Evolutionary conservation across 2,329 filamentous ascomycete genomes (phyloP), one percentile per base, ranked within the genome.

Genomic region (Meredithiella fracta): DNA sequence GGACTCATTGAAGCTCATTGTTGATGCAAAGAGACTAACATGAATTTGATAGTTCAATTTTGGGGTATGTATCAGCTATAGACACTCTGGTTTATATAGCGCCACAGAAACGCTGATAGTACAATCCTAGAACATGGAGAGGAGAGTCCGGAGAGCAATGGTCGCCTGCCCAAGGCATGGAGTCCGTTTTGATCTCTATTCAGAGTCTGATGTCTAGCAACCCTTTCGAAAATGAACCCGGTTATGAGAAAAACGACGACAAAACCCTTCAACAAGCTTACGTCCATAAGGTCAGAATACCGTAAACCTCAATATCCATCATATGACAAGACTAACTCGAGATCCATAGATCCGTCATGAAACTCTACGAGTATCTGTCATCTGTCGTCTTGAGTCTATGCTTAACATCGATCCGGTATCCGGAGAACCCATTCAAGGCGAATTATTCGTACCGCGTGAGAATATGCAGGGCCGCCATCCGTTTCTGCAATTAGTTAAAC

Each of bases 151-250:
- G 90, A 56, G 92, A 97, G 68, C 83, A 96, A 67, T 98, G 92
- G 92, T 96, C 90, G 15, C 89, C 90, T 15, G 92, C 91, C 0
- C 92, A 97, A 67, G 91, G 92, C 5, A 74, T 98, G 1, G 92
- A 97, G 67, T 97, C 91, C 0, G 87, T 97, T 51, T 69, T 98
- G 51, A 79, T 97, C 54, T 97, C 91, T 3, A 96, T 98, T 57
- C 92, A 98, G 68, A 96, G 90, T 67, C 73, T 98, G 47, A 90
- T 98, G 84, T 95, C 89, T 1, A 71, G 80, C 26, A 95, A 96
- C 63, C 92, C 91, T 0, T 97, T 95, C 68, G 87, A 92, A 65
- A 96, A 97, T 63, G 92, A 98, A 66, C 92, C 92, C 1, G 92
- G 92, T 4, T 96, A 87, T 62, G 91, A 97, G 66, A 77, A 85